phyloP scores from a whole-genome alignment of 495 filamentous ascomycete species.

The Daldinia vernicosa region DNA sequence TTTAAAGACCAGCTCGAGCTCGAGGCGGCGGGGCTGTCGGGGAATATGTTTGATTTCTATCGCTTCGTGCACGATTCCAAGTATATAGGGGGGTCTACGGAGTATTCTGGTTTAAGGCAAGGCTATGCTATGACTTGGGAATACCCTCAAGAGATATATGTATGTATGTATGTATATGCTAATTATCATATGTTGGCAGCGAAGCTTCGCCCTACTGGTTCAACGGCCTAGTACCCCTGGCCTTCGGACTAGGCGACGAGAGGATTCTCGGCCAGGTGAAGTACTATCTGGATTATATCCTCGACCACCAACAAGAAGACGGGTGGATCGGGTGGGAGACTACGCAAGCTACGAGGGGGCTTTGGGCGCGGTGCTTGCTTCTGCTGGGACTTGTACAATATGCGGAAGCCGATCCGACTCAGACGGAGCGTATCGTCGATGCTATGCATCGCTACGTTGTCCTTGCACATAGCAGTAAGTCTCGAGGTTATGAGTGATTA shows the following conservation, averaged over 20 bases:
- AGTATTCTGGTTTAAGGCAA: constrained; percentile 65
- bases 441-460: constrained; percentile 51
- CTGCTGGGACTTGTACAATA: constrained; percentile 56
- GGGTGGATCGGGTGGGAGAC: constrained; percentile 72
- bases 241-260: constrained; percentile 63
- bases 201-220: constrained; percentile 75
- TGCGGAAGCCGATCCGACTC: constrained; percentile 56
- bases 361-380: constrained; percentile 63
- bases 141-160: neutral
- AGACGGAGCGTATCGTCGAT: constrained; percentile 47
- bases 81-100: constrained; percentile 57
- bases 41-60: constrained; percentile 70
- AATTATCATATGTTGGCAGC: constrained; percentile 3
- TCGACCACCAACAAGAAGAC: constrained; percentile 63
- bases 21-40: constrained; percentile 65
- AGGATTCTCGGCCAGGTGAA: constrained; percentile 64
- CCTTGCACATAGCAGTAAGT: constrained; percentile 55
- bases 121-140: neutral
- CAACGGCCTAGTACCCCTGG: constrained; percentile 71
- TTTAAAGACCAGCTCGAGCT: constrained; percentile 64
- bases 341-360: constrained; percentile 50
- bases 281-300: constrained; percentile 57
- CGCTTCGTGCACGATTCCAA: constrained; percentile 62
- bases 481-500: too few relatives aligned
- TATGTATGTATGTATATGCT: too few relatives aligned